Evolutionary conservation across 805 yeast species (phyloP).

Genomic region (Saturnispora ahearnii): DNA sequence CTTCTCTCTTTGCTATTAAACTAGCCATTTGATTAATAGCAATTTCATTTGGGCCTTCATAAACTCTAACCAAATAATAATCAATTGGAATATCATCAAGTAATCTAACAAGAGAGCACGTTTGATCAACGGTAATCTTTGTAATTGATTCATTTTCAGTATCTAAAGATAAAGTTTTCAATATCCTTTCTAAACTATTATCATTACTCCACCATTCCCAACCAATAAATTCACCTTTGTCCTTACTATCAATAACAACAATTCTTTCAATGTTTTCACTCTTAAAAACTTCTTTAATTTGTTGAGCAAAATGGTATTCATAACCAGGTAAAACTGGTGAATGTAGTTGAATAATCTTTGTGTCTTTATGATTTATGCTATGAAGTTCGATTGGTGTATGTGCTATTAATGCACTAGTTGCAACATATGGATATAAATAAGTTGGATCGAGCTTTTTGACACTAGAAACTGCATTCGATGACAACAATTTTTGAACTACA

Average conservation of each 20-base stretch:
- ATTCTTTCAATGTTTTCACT: constrained; percentile 1
- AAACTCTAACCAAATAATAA: constrained; percentile 9
- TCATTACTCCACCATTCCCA: constrained; percentile 1
- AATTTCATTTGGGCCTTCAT: constrained; percentile 11
- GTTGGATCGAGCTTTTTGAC: constrained; percentile 41
- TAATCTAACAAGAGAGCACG: background rate
- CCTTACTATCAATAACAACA: constrained; percentile 9
- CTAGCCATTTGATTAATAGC: constrained; percentile 5
- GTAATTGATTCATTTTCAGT: background rate
- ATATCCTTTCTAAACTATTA: background rate
- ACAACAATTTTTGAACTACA: constrained; percentile 25
- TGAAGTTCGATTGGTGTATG: constrained; percentile 10
- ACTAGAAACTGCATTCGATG: background rate
- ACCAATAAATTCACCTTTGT: constrained; percentile 7
- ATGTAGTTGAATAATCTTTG: constrained; percentile 9
- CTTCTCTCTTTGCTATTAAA: constrained; percentile 1
- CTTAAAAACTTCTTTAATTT: background rate
- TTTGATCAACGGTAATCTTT: background rate
- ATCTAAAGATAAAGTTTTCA: background rate
- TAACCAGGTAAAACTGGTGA: constrained; percentile 13
- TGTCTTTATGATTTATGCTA: background rate
- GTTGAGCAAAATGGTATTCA: constrained; percentile 10
- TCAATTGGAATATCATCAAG: background rate
- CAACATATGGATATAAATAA: constrained; percentile 70
- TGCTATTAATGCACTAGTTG: constrained; percentile 24